phyloP scores from a whole-genome alignment of 352 stramenopile genomes.

The Globisporangium nodosum region DNA sequence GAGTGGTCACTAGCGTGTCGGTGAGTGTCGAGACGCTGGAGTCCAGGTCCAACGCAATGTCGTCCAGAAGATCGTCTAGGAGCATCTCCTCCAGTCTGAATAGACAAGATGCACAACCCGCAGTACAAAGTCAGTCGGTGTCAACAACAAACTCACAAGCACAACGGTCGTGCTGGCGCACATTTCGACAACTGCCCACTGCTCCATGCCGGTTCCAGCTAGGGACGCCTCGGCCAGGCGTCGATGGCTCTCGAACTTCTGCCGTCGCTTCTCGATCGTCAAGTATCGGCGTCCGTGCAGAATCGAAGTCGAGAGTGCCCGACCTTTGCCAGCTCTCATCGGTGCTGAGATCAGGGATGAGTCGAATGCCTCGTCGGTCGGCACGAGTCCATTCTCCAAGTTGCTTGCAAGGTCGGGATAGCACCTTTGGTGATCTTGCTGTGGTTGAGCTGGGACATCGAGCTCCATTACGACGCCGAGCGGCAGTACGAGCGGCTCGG shows the following conservation, averaged over 20 bases:
- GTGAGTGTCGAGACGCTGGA: constrained; percentile 20
- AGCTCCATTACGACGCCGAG: constrained; percentile 48
- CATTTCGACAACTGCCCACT: constrained; percentile 60
- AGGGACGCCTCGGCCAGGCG: constrained; percentile 51
- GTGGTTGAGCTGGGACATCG: constrained; percentile 10
- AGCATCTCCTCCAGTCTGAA: constrained; percentile 28
- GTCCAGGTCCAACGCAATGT: constrained; percentile 24
- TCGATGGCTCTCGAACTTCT: constrained; percentile 48
- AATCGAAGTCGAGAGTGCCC: constrained; percentile 14
- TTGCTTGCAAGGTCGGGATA: neutral
- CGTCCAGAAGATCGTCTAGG: constrained; percentile 25
- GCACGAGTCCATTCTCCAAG: neutral
- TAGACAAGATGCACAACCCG: neutral
- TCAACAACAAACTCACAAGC: neutral
- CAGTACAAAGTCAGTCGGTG: neutral
- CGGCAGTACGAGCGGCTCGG: constrained; percentile 21
- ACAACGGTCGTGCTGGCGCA: constrained; percentile 15
- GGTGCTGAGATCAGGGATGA: neutral
- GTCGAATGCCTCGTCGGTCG: neutral
- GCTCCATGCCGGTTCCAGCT: constrained; percentile 46
- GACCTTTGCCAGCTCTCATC: constrained; percentile 14
- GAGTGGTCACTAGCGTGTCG: constrained; percentile 20
- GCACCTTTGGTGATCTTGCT: neutral
- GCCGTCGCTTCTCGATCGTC: constrained; percentile 39
- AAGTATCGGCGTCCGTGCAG: constrained; percentile 12